phyloP scores from a whole-genome alignment of 83 land plant genomes.

The Picea abies region DNA sequence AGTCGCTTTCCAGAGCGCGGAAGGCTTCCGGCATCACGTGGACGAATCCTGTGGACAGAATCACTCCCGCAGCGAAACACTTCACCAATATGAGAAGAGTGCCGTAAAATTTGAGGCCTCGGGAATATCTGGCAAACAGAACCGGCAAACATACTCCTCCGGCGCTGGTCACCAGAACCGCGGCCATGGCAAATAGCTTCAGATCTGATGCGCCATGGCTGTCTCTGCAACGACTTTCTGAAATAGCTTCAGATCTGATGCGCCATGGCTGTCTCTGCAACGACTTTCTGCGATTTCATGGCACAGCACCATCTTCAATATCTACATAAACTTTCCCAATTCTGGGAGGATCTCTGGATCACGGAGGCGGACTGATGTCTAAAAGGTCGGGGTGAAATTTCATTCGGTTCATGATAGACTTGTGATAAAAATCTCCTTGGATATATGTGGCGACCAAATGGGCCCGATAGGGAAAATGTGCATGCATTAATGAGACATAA shows the following conservation, averaged over 20 bases:
- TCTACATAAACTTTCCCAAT: too few relatives aligned
- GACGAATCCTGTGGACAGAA: slow-evolving; percentile 67
- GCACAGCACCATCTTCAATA: too few relatives aligned
- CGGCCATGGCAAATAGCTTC: slow-evolving; percentile 42
- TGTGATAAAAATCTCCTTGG: too few relatives aligned
- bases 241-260: slow-evolving; percentile 45
- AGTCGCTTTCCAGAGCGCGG: slow-evolving; percentile 47
- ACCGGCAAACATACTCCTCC: slow-evolving; percentile 51
- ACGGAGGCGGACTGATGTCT: too few relatives aligned
- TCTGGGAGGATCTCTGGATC: too few relatives aligned
- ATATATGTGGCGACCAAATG: too few relatives aligned
- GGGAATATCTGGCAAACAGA: slow-evolving; percentile 27
- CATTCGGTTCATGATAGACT: too few relatives aligned
- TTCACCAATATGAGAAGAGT: slow-evolving; percentile 38
- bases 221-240: too few relatives aligned
- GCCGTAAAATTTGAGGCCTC: slow-evolving; percentile 19
- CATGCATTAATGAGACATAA: too few relatives aligned
- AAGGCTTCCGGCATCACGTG: slow-evolving; percentile 74
- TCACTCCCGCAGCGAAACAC: slow-evolving; percentile 77
- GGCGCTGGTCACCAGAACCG: slow-evolving; percentile 47
- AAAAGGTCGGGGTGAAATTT: too few relatives aligned
- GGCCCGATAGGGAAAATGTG: too few relatives aligned
- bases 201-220: slow-evolving; percentile 40
- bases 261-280: slow-evolving; percentile 46
- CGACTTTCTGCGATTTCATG: too few relatives aligned